Evolutionary conservation across 2,329 filamentous ascomycete genomes (phyloP).

Genomic region (Madurella mycetomatis): DNA sequence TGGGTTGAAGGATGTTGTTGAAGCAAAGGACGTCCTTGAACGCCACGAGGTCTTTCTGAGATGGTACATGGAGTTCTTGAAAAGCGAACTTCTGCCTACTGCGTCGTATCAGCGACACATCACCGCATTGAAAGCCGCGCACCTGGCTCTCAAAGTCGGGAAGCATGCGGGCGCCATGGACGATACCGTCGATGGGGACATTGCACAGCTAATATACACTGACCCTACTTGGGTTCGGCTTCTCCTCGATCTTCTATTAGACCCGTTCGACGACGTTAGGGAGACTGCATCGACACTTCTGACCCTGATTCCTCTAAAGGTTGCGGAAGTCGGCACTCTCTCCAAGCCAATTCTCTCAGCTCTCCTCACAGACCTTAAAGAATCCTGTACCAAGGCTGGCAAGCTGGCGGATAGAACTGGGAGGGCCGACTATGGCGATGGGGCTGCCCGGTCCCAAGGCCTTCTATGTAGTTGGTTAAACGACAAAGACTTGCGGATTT

Average conservation of each 20-base stretch:
- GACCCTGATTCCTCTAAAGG: conserved; percentile 42
- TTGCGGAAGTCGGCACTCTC: conserved; percentile 18
- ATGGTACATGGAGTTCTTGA: conserved; percentile 71
- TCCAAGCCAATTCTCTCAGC: conserved; percentile 9
- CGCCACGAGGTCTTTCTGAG: conserved; percentile 61
- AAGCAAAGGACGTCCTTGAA: conserved; percentile 34
- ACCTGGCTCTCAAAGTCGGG: conserved; percentile 63
- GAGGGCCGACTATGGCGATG: conserved; percentile 88
- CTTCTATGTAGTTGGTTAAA: conserved; percentile 59
- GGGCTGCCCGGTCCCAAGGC: conserved; percentile 72
- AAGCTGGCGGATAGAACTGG: conserved; percentile 64
- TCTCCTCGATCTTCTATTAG: conserved; percentile 74
- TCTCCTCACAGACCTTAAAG: conserved; percentile 35
- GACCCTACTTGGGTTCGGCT: conserved; percentile 54
- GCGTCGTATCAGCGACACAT: conserved; percentile 89
- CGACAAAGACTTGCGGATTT: conserved; percentile 38
- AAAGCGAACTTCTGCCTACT: conserved; percentile 69
- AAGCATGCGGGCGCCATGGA: conserved; percentile 41
- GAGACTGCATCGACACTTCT: conserved; percentile 51
- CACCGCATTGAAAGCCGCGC: conserved; percentile 68
- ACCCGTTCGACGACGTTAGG: conserved; percentile 91
- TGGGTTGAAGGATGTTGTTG: conserved; percentile 17
- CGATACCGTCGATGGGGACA: conserved; percentile 25
- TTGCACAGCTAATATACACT: conserved; percentile 29
- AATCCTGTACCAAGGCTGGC: conserved; percentile 51